Conservation (phyloP, 176 grass and related monocot species). For the Saccharum spontaneum region DNA sequence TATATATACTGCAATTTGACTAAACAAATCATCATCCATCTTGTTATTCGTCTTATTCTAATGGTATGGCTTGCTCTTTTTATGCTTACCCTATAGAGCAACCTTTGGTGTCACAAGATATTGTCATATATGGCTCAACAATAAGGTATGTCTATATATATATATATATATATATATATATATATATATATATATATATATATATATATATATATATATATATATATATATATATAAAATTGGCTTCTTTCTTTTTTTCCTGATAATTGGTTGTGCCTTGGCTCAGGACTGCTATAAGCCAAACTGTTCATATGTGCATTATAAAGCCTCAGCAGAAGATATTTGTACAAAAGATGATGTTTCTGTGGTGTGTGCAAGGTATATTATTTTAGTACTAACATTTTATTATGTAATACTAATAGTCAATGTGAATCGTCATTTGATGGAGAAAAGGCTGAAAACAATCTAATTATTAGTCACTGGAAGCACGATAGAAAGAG, state of each 20-base stretch:
- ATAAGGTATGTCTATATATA: constrained; percentile 46
- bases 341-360: constrained; percentile 65
- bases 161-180: too few relatives aligned
- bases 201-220: too few relatives aligned
- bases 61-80: constrained; percentile 20
- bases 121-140: constrained; percentile 64
- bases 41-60: background rate
- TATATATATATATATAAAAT: constrained; percentile 27
- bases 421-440: background rate
- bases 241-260: constrained; percentile 10
- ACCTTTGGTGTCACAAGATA: constrained; percentile 76
- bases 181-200: too few relatives aligned
- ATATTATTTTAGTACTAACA: background rate
- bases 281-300: constrained; percentile 55
- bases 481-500: background rate
- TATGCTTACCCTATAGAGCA: constrained; percentile 51
- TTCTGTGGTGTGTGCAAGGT: constrained; percentile 63
- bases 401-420: background rate
- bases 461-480: background rate
- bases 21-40: background rate
- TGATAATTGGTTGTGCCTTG: constrained; percentile 14
- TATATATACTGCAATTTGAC: background rate
- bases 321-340: constrained; percentile 54
- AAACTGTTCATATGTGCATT: constrained; percentile 68
- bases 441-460: background rate